Conservation (phyloP, 176 grass and related monocot species). For the Paspalum notatum region DNA sequence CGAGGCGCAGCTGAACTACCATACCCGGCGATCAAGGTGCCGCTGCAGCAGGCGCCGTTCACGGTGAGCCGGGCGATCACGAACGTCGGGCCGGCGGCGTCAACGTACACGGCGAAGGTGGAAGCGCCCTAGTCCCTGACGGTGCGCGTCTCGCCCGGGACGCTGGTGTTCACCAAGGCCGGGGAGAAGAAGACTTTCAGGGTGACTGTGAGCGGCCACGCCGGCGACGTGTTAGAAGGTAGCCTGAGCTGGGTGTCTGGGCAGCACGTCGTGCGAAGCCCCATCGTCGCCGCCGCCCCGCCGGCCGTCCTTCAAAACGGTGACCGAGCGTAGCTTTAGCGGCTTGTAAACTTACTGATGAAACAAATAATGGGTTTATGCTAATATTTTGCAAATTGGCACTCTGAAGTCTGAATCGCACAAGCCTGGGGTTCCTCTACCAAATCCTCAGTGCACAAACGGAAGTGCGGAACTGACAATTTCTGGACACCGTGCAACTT, state of each 20-base stretch:
- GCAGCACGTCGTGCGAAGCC: constrained; percentile 34
- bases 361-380: no score
- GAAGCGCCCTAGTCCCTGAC: not conserved
- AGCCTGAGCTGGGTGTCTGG: constrained; percentile 24
- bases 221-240: not conserved
- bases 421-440: no score
- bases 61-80: constrained; percentile 44
- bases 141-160: constrained; percentile 22
- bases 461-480: no score
- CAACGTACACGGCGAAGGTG: constrained; percentile 33
- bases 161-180: constrained; percentile 23
- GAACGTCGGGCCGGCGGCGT: constrained; percentile 24
- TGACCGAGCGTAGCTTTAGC: no score
- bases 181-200: constrained; percentile 38
- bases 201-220: constrained; percentile 27
- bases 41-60: not conserved
- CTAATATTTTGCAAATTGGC: no score
- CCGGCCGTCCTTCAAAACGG: not conserved
- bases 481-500: no score
- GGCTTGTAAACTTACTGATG: no score
- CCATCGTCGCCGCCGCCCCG: not conserved
- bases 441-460: no score
- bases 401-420: no score
- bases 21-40: constrained; percentile 37
- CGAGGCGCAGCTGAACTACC: constrained; percentile 41